Conservation (phyloP, 768 basidiomycete species). For the Boletus rex-veris region DNA sequence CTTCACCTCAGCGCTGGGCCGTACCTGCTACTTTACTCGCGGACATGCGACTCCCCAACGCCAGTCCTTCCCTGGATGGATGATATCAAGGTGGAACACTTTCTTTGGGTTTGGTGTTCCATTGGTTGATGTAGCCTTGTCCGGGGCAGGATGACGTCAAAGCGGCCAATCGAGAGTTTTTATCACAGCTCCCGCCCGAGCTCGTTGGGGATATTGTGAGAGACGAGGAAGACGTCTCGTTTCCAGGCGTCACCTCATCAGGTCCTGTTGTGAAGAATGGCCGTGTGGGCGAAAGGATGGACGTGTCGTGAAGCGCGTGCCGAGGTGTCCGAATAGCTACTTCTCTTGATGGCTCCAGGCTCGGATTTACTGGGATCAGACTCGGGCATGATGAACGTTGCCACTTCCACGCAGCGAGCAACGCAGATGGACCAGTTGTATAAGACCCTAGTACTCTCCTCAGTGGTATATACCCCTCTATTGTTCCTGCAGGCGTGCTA, state of each 20-base stretch:
- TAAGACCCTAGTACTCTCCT: too few species aligned
- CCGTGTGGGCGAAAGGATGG: conserved; percentile 11
- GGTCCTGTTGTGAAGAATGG: neutral
- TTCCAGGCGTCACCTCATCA: neutral
- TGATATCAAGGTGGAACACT: conserved; percentile 24
- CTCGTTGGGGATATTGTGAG: conserved; percentile 25
- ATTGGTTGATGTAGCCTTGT: neutral
- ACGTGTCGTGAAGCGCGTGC: conserved; percentile 10
- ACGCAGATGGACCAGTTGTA: too few species aligned
- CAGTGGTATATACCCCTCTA: too few species aligned
- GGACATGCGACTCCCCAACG: conserved; percentile 17
- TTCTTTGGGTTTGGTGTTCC: neutral
- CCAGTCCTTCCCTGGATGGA: conserved; percentile 27
- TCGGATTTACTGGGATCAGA: too few species aligned
- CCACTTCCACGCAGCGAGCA: too few species aligned
- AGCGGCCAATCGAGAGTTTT: conserved; percentile 36
- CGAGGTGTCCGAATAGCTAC: neutral
- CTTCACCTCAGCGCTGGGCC: conserved; percentile 76
- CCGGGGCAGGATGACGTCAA: conserved; percentile 31
- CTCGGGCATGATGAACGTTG: too few species aligned
- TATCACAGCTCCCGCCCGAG: conserved; percentile 31
- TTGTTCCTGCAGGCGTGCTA: too few species aligned
- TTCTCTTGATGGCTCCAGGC: neutral
- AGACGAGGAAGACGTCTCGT: conserved; percentile 8
- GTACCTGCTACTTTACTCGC: conserved; percentile 70